phyloP scores from a whole-genome alignment of 2,329 filamentous ascomycete species.

The Verticillium isaacii region DNA sequence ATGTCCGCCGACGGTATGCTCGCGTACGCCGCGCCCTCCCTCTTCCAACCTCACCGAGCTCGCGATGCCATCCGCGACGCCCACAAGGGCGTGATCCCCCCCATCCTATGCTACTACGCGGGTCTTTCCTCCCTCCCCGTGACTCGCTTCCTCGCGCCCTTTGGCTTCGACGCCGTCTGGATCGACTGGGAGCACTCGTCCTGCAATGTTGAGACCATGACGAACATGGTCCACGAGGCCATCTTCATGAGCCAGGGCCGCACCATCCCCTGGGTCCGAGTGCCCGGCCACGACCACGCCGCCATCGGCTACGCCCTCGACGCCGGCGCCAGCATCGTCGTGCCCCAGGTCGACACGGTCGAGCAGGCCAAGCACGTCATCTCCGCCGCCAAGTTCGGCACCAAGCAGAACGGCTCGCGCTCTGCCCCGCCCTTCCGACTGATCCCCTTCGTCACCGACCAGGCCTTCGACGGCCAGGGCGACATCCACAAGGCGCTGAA shows the following conservation, averaged over 20 bases:
- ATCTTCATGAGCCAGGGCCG: conserved; percentile 40
- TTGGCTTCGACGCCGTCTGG: conserved; percentile 38
- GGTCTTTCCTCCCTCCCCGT: conserved; percentile 33
- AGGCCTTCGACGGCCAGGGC: conserved; percentile 20
- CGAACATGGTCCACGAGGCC: conserved; percentile 39
- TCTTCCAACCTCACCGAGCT: conserved; percentile 40
- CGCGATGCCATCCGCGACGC: conserved; percentile 41
- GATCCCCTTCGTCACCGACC: conserved; percentile 34
- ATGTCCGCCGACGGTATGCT: conserved; percentile 23
- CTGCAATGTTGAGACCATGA: conserved; percentile 45
- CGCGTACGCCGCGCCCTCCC: conserved; percentile 35
- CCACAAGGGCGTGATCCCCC: conserved; percentile 37
- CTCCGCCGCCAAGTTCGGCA: conserved; percentile 38
- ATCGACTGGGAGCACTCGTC: conserved; percentile 44
- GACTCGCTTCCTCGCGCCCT: conserved; percentile 33
- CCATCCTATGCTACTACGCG: conserved; percentile 35
- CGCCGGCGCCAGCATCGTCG: conserved; percentile 40
- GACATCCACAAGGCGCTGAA: conserved; percentile 35
- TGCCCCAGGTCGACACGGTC: conserved; percentile 43
- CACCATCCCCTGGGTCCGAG: conserved; percentile 38
- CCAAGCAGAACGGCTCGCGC: conserved; percentile 31
- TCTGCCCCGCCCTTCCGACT: conserved; percentile 40
- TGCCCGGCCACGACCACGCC: conserved; percentile 41
- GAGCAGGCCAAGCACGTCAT: conserved; percentile 37
- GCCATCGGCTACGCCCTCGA: conserved; percentile 41